phyloP scores from a whole-genome alignment of 176 grass and related monocot species.

The Oryza meridionalis region DNA sequence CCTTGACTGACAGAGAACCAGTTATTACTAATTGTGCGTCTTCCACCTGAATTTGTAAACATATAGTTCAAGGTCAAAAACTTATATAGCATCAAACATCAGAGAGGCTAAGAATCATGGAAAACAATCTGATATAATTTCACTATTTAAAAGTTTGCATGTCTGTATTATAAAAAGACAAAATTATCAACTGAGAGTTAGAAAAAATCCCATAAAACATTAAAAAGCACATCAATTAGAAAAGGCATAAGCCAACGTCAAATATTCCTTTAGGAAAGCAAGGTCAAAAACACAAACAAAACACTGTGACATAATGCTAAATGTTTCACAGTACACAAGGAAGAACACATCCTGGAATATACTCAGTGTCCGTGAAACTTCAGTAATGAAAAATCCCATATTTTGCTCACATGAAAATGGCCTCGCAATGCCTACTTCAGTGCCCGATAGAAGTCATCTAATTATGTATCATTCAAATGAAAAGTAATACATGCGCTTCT shows the following conservation, averaged over 20 bases:
- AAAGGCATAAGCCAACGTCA: neutral
- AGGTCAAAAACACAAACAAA: neutral
- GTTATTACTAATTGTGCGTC: slow-evolving; percentile 67
- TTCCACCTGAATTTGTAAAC: slow-evolving; percentile 65
- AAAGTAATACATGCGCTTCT: neutral
- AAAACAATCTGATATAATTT: neutral
- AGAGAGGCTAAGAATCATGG: slow-evolving; percentile 8
- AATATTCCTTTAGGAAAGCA: neutral
- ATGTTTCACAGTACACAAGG: neutral
- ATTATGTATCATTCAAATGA: neutral
- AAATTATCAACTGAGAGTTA: neutral
- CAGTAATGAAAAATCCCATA: neutral
- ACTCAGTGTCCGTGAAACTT: neutral
- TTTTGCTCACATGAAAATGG: slow-evolving; percentile 3
- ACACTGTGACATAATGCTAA: neutral
- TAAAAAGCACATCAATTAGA: slow-evolving; percentile 1
- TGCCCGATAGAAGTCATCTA: neutral
- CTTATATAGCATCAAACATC: neutral
- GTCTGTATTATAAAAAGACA: slow-evolving; percentile 9
- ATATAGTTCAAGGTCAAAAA: slow-evolving; percentile 30
- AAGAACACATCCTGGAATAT: neutral
- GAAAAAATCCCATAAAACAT: neutral
- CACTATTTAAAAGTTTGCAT: slow-evolving; percentile 19
- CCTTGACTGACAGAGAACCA: slow-evolving; percentile 97
- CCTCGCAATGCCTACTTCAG: neutral